Percentiles rank a stretch among this genome's conserved stretches.
Evolutionary conservation across 1,284 basidiomycete species (phyloP).

Genomic region (Exobasidium cylindrosporum): DNA sequence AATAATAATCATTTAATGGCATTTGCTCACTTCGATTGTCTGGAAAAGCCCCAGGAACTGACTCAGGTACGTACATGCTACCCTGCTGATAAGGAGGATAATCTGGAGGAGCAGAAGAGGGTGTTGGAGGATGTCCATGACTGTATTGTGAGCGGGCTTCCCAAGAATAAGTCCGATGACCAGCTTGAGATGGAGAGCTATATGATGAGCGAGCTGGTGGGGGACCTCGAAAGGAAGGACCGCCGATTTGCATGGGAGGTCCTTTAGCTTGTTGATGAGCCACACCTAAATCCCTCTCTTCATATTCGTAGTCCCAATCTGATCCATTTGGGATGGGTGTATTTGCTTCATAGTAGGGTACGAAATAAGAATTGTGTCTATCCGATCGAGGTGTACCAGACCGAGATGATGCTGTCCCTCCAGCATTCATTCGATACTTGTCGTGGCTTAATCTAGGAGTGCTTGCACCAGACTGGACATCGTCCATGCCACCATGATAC

Average conservation of each 20-base stretch:
- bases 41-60: slow-evolving; percentile 5
- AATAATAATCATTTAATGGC: slow-evolving; percentile 9
- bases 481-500: neutral
- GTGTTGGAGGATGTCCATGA: neutral
- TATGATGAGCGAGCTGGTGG: slow-evolving; percentile 13
- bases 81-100: slow-evolving; percentile 10
- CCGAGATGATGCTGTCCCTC: neutral
- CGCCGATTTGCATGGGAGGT: neutral
- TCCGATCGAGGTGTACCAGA: neutral
- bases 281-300: slow-evolving; percentile 23
- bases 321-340: neutral
- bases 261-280: slow-evolving; percentile 18
- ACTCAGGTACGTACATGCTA: neutral
- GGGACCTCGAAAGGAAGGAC: neutral
- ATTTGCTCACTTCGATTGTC: neutral
- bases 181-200: slow-evolving; percentile 6
- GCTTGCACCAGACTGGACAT: neutral
- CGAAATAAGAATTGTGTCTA: neutral
- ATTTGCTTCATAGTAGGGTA: neutral
- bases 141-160: slow-evolving; percentile 14
- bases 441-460: neutral
- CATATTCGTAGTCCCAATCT: slow-evolving; percentile 27
- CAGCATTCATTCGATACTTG: neutral
- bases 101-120: slow-evolving; percentile 2
- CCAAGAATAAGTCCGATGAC: slow-evolving; percentile 4